These are phyloP conservation scores for Neofusicoccum kwambonambiense DNA, from an alignment of 2,329 filamentous ascomycete species.

Conservation along the genomic window DNA sequence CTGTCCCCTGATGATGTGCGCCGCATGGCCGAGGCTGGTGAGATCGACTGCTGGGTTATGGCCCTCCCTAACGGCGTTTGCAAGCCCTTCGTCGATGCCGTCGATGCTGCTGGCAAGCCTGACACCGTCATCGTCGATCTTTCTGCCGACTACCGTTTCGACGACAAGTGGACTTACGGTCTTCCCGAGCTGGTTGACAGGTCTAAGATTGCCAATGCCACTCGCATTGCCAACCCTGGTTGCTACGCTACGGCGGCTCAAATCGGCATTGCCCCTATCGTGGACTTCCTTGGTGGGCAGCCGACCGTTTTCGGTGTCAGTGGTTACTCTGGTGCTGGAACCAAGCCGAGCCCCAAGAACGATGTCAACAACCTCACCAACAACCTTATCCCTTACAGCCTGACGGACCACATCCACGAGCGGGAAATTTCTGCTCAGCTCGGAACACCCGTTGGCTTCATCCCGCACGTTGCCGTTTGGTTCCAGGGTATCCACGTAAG, in stretches of 20 bases:
- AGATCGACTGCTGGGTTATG: slow-evolving; percentile 97
- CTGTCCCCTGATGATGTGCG: slow-evolving; percentile 82
- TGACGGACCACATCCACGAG: slow-evolving; percentile 95
- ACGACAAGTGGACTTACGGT: slow-evolving; percentile 81
- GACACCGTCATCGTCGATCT: slow-evolving; percentile 85
- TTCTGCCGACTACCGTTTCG: slow-evolving; percentile 95
- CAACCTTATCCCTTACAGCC: slow-evolving; percentile 86
- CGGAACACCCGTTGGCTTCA: slow-evolving; percentile 73
- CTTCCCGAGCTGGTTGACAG: slow-evolving; percentile 82
- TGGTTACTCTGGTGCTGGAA: slow-evolving; percentile 92
- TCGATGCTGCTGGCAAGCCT: slow-evolving; percentile 65
- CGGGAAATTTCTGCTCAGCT: slow-evolving; percentile 81
- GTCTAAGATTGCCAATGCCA: slow-evolving; percentile 72
- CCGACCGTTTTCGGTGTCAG: slow-evolving; percentile 88
- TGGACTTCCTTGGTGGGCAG: slow-evolving; percentile 73
- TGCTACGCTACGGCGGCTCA: slow-evolving; percentile 95
- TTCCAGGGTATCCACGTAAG: slow-evolving; percentile 84
- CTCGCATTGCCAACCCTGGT: slow-evolving; percentile 85
- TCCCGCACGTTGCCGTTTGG: slow-evolving; percentile 94
- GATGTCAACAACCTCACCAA: slow-evolving; percentile 77
- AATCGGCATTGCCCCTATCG: slow-evolving; percentile 79
- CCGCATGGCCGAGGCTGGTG: slow-evolving; percentile 76
- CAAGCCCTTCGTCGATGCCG: slow-evolving; percentile 88
- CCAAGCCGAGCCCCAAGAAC: slow-evolving; percentile 92
- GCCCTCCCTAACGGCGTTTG: slow-evolving; percentile 93